Base-by-base conservation (phyloP, 345 rosid genomes). In the Pelargonium nanum region DNA sequence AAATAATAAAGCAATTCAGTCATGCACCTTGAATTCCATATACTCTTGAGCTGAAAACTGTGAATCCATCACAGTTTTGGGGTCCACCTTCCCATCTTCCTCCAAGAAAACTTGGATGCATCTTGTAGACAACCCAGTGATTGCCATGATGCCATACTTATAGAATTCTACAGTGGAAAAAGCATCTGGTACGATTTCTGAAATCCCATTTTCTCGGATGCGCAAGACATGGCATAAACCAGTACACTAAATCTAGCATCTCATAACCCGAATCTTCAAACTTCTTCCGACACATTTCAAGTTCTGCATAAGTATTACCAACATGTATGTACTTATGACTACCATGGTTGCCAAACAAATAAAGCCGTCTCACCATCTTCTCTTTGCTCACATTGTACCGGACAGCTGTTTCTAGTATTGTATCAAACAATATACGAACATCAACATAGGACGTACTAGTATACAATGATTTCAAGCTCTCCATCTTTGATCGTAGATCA, bases 91-190 rank as follows among this genome's bases (percentile, higher is more conserved):
- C 30, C 83, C 84, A 4, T 78, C 74, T 16, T 62, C 28, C 1
- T 82, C 74, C 73, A 79, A 60, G 73, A 87, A 85, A 34, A 75
- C 1, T 54, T 76, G 85, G 24, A 80, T 53, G 75, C 80, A 17
- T 71, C 85, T 88, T 80, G 85, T 81, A 0, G 86, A 88, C 61
- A 75, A 80, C 16, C 89, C 89, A 66, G 81, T 76, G 19, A 85
- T 86, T 58, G 80, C 70, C 0, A 86, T 89, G 44, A 74, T 78
- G 19, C 89, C 75, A 15, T 74, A 67, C 61, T 81, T 65, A 0
- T 10, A 50, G 10, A 52, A 79, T 0, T n/a, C 6, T 62, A 80
- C 89, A n/a, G n/a, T n/a, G n/a, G n/a, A n/a, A n/a, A n/a, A n/a
- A n/a, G n/a, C n/a, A n/a, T n/a, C n/a, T n/a, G n/a, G n/a, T n/a